phyloP scores from a whole-genome alignment of 805 yeast genomes.

The Candida gorgasii region DNA sequence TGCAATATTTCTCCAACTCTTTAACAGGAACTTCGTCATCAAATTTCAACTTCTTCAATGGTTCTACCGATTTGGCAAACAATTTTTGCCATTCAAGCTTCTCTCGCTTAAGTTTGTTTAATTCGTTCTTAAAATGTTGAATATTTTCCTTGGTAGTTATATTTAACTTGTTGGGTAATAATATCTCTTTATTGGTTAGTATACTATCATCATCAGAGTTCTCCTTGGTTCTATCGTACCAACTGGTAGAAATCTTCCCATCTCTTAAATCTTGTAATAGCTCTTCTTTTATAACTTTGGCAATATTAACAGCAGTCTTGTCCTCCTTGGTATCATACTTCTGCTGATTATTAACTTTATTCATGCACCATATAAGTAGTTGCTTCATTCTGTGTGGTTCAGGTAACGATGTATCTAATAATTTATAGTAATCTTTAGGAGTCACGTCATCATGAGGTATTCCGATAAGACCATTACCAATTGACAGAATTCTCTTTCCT shows the following conservation, averaged over 20 bases:
- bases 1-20: constrained; percentile 8
- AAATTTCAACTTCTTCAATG: not conserved
- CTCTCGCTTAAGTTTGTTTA: constrained; percentile 46
- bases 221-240: constrained; percentile 51
- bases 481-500: constrained; percentile 72
- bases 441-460: constrained; percentile 66
- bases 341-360: constrained; percentile 44
- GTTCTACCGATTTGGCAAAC: constrained; percentile 3
- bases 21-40: constrained; percentile 8
- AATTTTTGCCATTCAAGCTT: constrained; percentile 46
- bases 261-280: constrained; percentile 56
- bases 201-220: constrained; percentile 19
- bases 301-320: constrained; percentile 49
- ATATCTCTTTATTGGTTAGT: constrained; percentile 27
- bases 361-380: constrained; percentile 66
- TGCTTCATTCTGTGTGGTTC: constrained; percentile 76
- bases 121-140: constrained; percentile 44
- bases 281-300: constrained; percentile 66
- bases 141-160: constrained; percentile 50
- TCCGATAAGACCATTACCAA: constrained; percentile 71
- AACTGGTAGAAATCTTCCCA: constrained; percentile 63
- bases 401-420: constrained; percentile 60
- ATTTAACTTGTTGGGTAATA: constrained; percentile 64
- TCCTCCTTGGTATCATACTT: constrained; percentile 34
- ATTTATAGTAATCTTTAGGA: constrained; percentile 56